Base-by-base conservation (phyloP, 352 stramenopile genomes). In the Pythium biforme region DNA sequence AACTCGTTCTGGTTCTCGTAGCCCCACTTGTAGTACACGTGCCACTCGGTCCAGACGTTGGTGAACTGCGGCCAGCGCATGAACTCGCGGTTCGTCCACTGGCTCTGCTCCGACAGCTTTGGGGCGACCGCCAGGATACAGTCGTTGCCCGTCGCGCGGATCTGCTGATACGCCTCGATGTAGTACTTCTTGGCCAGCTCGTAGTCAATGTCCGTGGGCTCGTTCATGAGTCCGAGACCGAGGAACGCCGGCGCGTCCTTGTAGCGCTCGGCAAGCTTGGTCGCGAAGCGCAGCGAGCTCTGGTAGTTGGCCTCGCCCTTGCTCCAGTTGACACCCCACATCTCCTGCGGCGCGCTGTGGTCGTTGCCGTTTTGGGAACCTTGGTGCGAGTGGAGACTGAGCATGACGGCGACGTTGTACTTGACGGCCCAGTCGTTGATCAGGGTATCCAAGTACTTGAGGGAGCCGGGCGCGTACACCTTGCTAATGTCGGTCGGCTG, bases 361-460 rank as follows among this genome's bases (percentile, higher is more conserved):
- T 85, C 78, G 59, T 68, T 72, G 12, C 77, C 76, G 27, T 89
- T 89, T 62, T 89, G 77, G 3, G 76, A 86, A 9, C 77, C 75
- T 20, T 75, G 62, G 45, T 86, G 75, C 1, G 75, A 64, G 55
- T 87, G 79, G 14, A 87, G 67, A 47, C 77, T 86, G 15, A 88
- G 55, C 53, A 86, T 70, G 12, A 89, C 79, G 1, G 79, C 67
- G 8, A 87, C 7, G 39, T 87, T 82, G 68, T 83, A 75, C 66
- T 74, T 75, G 39, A 72, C 45, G 17, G 68, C 75, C 80, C 77
- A 89, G 1, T 65, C 41, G 57, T 74, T 75, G 55, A 88, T 84
- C 22, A 85, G 69, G 41, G 41, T 59, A 59, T 89, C 79, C 1
- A 89, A 43, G 29, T 86, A 89, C 55, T 74, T 66, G 15, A 87